Percentiles rank a stretch among this genome's conserved stretches.
phyloP scores from a whole-genome alignment of 2,329 filamentous ascomycete species.

The Clarireedia monteithiana region DNA sequence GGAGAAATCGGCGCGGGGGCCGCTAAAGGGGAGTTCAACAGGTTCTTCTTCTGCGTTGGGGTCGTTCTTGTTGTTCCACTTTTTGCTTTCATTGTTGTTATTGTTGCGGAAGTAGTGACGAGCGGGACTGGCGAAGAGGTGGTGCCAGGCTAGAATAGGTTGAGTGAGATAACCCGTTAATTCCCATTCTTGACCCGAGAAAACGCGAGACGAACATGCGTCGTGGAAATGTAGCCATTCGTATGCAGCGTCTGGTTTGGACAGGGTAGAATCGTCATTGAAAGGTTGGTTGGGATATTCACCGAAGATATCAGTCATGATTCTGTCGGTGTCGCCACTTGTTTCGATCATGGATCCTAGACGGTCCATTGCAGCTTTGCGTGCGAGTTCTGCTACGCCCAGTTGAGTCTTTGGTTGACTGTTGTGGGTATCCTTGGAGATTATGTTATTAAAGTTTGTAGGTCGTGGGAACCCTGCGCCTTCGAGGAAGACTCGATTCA shows the following conservation, averaged over 20 bases:
- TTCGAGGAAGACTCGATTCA: slow-evolving; percentile 70
- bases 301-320: slow-evolving; percentile 76
- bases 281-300: slow-evolving; percentile 81
- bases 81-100: slow-evolving; percentile 32
- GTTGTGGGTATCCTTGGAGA: slow-evolving; percentile 21
- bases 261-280: slow-evolving; percentile 86
- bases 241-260: slow-evolving; percentile 72
- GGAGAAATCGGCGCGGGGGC: slow-evolving; percentile 71
- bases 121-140: slow-evolving; percentile 73
- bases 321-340: slow-evolving; percentile 69
- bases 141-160: slow-evolving; percentile 81
- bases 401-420: slow-evolving; percentile 46
- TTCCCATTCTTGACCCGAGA: slow-evolving; percentile 87
- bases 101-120: slow-evolving; percentile 34
- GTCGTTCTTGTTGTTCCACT: slow-evolving; percentile 27
- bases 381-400: slow-evolving; percentile 64
- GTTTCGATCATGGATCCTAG: slow-evolving; percentile 71
- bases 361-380: slow-evolving; percentile 64
- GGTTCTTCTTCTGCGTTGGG: slow-evolving; percentile 22
- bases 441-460: slow-evolving; percentile 18
- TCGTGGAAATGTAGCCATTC: slow-evolving; percentile 97
- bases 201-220: slow-evolving; percentile 68
- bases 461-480: slow-evolving; percentile 59
- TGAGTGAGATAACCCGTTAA: slow-evolving; percentile 79
- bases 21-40: slow-evolving; percentile 62